Evolutionary conservation across 371 early-diverging fungal genomes (phyloP).

Genomic region (Apophysomyces sp.): DNA sequence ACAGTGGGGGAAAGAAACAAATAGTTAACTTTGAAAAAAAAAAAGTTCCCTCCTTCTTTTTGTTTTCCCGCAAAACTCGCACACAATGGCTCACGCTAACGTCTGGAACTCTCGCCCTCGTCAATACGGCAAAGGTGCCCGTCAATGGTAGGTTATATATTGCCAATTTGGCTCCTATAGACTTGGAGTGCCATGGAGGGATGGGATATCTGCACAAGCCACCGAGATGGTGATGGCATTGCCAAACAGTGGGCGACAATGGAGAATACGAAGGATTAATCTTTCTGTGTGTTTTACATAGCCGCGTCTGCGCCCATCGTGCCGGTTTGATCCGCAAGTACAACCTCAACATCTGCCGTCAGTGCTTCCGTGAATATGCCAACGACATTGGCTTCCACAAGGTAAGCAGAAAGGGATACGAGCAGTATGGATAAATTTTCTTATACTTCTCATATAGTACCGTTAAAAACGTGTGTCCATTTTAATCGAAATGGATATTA

Average conservation of each 20-base stretch:
- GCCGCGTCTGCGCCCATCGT: conserved; percentile 96
- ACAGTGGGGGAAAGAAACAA: not conserved
- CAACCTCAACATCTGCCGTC: conserved; percentile 98
- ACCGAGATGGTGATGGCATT: not conserved
- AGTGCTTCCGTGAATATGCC: conserved; percentile 99
- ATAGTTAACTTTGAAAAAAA: not conserved
- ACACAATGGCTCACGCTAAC: conserved; percentile 88
- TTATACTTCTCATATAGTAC: not conserved
- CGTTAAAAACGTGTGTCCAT: not conserved
- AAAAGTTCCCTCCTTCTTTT: conserved; percentile 1
- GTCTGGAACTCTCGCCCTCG: conserved; percentile 95
- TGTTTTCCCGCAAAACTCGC: conserved; percentile 2
- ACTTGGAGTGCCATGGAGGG: not conserved
- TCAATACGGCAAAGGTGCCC: conserved; percentile 95
- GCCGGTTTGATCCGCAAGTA: conserved; percentile 99
- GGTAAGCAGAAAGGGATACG: conserved; percentile 28
- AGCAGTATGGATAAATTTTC: not conserved
- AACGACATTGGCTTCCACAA: conserved; percentile 98
- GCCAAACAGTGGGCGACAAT: not conserved
- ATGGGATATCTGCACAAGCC: not conserved
- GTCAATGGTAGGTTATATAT: conserved; percentile 76
- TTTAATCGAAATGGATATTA: not conserved
- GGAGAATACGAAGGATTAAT: not conserved
- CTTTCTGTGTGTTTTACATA: conserved; percentile 22
- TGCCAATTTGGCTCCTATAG: not conserved